Percentiles rank a stretch among this genome's conserved stretches.
phyloP scores from a whole-genome alignment of 371 early-diverging fungal species.

The Actinomucor elegans region DNA sequence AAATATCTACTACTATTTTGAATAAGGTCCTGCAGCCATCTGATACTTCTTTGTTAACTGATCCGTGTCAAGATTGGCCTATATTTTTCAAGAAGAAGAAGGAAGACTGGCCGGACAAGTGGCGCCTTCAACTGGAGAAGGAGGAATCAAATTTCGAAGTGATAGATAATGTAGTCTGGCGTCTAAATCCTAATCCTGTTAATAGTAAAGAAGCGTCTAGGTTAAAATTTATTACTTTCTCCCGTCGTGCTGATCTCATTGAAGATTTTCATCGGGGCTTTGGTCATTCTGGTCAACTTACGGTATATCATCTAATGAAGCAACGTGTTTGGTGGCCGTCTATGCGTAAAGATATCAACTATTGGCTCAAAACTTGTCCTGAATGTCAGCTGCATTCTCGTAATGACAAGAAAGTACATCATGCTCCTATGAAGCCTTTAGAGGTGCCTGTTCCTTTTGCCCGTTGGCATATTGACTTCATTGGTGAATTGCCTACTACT shows the following conservation, averaged over 20 bases:
- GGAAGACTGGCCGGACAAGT: neutral
- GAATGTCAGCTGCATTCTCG: slow-evolving; percentile 11
- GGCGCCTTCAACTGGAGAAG: neutral
- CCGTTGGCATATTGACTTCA: slow-evolving; percentile 18
- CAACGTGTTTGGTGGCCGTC: slow-evolving; percentile 13
- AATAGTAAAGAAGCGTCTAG: no score
- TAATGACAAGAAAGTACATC: neutral
- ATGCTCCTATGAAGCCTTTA: slow-evolving; percentile 9
- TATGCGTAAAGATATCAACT: slow-evolving; percentile 1
- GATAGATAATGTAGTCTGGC: neutral
- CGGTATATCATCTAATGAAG: slow-evolving; percentile 7
- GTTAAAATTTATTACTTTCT: slow-evolving; percentile 5
- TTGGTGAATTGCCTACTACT: slow-evolving; percentile 18
- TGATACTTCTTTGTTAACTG: no score
- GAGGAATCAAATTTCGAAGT: neutral
- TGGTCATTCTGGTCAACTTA: slow-evolving; percentile 10
- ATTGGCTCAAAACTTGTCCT: slow-evolving; percentile 8
- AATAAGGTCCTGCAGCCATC: no score
- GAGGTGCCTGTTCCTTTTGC: slow-evolving; percentile 6
- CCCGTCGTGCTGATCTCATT: slow-evolving; percentile 10
- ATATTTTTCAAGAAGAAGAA: neutral
- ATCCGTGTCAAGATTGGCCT: neutral
- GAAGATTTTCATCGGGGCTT: slow-evolving; percentile 9
- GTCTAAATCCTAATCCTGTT: neutral
- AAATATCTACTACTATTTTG: neutral